Evolutionary conservation across 371 early-diverging fungal species (phyloP).

Genomic region (Actinomortierella ambigua): DNA sequence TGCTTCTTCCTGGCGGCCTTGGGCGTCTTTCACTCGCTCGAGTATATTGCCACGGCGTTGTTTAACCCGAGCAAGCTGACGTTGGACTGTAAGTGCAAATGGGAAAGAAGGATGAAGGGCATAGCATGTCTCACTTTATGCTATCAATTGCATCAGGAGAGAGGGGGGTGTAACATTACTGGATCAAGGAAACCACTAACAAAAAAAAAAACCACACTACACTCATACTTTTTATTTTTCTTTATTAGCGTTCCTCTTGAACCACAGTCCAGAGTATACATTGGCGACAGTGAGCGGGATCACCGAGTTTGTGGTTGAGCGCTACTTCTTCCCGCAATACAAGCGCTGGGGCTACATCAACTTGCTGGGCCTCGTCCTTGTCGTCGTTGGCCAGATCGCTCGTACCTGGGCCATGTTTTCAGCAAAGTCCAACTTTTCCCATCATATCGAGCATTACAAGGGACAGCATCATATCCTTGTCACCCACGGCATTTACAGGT

Average conservation of each 20-base stretch:
- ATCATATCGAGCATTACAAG: conserved; percentile 71
- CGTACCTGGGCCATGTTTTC: conserved; percentile 82
- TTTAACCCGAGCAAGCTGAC: conserved; percentile 65
- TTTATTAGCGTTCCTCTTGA: conserved; percentile 72
- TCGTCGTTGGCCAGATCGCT: conserved; percentile 68
- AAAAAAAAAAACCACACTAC: background rate
- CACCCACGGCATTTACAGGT: conserved; percentile 80
- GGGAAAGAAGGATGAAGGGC: background rate
- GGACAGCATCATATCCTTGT: conserved; percentile 73
- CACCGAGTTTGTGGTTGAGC: conserved; percentile 73
- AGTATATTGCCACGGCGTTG: conserved; percentile 81
- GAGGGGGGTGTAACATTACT: too few species aligned
- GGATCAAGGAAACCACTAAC: background rate
- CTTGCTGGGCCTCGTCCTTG: conserved; percentile 60
- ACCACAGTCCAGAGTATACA: conserved; percentile 77
- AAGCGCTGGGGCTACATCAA: conserved; percentile 61
- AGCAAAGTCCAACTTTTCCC: conserved; percentile 81
- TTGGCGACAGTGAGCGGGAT: conserved; percentile 70
- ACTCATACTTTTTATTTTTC: background rate
- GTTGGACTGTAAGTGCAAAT: conserved; percentile 63
- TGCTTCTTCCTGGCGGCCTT: conserved; percentile 69
- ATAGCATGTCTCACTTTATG: too few species aligned
- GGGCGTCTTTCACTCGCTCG: conserved; percentile 75
- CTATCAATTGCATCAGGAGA: too few species aligned
- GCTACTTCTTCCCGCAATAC: conserved; percentile 63